Conservation (phyloP, 768 basidiomycete species). For the Collybiopsis confluens region DNA sequence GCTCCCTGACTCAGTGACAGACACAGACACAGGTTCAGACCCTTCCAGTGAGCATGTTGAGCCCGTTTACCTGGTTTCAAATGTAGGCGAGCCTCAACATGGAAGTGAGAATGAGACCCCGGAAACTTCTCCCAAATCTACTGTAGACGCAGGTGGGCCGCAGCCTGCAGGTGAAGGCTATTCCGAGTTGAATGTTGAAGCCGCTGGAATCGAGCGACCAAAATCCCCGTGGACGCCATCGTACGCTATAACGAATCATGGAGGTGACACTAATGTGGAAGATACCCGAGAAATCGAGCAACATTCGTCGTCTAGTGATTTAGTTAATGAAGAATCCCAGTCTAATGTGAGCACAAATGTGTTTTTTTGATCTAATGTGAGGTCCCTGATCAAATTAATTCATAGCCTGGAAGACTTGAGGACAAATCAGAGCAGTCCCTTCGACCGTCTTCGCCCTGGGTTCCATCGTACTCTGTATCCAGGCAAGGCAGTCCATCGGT, state of each 20-base stretch:
- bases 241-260: conserved; percentile 45
- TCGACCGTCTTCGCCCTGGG: conserved; percentile 27
- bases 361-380: no score
- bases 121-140: neutral
- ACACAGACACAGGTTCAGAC: no score
- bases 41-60: no score
- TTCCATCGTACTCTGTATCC: conserved; percentile 38
- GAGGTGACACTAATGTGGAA: conserved; percentile 25
- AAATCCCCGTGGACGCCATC: conserved; percentile 52
- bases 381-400: no score
- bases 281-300: conserved; percentile 9
- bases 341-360: no score
- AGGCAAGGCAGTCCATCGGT: conserved; percentile 27
- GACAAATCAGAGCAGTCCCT: neutral
- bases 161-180: neutral
- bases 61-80: no score
- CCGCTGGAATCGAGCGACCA: conserved; percentile 31
- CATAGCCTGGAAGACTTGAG: no score
- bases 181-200: neutral
- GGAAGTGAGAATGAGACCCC: no score
- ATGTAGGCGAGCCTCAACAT: no score
- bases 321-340: neutral
- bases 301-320: neutral
- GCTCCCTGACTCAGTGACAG: no score
- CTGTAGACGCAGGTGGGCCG: no score